These are phyloP conservation scores for Clavispora asparagi DNA, from an alignment of 805 yeast species.

Conservation along the genomic window DNA sequence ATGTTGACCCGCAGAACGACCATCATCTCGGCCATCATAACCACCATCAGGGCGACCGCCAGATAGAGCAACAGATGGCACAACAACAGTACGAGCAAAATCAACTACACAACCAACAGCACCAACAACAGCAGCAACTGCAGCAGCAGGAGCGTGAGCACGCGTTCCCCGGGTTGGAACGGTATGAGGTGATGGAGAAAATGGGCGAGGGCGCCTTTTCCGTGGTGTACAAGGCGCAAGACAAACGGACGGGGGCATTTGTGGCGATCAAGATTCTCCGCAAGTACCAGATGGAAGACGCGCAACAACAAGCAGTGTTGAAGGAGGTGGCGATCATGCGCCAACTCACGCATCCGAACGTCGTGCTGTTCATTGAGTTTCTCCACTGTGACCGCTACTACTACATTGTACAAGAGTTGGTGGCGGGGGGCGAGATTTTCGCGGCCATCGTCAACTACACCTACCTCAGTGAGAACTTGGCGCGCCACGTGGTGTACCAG, in stretches of 20 bases:
- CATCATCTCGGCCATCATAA: too few species aligned
- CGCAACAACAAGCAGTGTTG: slow-evolving; percentile 52
- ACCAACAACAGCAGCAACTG: neutral
- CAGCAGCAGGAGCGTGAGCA: neutral
- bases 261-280: slow-evolving; percentile 77
- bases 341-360: slow-evolving; percentile 54
- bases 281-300: slow-evolving; percentile 48
- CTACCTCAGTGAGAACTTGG: slow-evolving; percentile 66
- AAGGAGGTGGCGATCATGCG: slow-evolving; percentile 76
- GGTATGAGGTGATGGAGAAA: slow-evolving; percentile 26
- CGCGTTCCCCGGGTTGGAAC: slow-evolving; percentile 11
- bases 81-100: neutral
- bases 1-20: too few species aligned
- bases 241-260: slow-evolving; percentile 32
- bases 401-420: slow-evolving; percentile 61
- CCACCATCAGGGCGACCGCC: too few species aligned
- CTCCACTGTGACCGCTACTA: slow-evolving; percentile 50
- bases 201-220: slow-evolving; percentile 91
- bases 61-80: too few species aligned
- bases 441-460: slow-evolving; percentile 75
- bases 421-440: slow-evolving; percentile 77
- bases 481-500: slow-evolving; percentile 69
- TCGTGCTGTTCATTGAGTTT: slow-evolving; percentile 51
- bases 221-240: slow-evolving; percentile 68
- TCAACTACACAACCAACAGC: neutral